Evolutionary conservation across 2,329 filamentous ascomycete species (phyloP).

Genomic region (Teratosphaeria viscida): DNA sequence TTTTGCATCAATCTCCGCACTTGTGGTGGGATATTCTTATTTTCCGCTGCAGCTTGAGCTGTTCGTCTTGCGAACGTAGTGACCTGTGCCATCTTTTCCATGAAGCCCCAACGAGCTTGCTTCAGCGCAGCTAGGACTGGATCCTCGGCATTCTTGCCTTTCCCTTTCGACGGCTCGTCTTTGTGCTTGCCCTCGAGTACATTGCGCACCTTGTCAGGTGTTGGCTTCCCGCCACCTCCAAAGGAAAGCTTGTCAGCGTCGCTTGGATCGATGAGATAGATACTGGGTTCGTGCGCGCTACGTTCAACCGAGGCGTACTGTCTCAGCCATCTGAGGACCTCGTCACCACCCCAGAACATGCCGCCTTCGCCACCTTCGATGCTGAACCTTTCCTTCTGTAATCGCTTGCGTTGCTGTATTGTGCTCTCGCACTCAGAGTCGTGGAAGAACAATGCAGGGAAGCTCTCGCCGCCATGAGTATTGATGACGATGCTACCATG

Average conservation of each 20-base stretch:
- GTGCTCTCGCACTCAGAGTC: constrained; percentile 95
- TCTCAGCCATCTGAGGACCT: constrained; percentile 83
- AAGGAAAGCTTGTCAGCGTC: constrained; percentile 78
- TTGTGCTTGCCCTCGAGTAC: constrained; percentile 27
- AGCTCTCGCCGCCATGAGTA: constrained; percentile 78
- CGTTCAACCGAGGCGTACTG: constrained; percentile 74
- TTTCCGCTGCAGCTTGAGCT: constrained; percentile 83
- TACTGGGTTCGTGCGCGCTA: constrained; percentile 75
- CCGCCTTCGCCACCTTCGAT: constrained; percentile 37
- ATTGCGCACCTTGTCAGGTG: constrained; percentile 37
- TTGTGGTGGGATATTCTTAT: constrained; percentile 82
- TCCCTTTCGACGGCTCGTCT: constrained; percentile 22
- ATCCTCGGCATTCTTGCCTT: constrained; percentile 51
- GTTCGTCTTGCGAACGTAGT: constrained; percentile 91
- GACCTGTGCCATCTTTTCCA: constrained; percentile 95
- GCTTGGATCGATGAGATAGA: constrained; percentile 81
- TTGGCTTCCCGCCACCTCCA: constrained; percentile 46
- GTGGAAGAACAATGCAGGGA: constrained; percentile 94
- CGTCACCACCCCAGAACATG: constrained; percentile 96
- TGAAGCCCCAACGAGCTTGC: constrained; percentile 88
- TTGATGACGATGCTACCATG: constrained; percentile 94
- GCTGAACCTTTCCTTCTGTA: constrained; percentile 75
- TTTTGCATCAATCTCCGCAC: constrained; percentile 75
- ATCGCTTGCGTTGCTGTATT: constrained; percentile 82
- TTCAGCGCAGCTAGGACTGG: constrained; percentile 88